Evolutionary conservation across 345 rosid genomes (phyloP).

Genomic region (Turnera subulata): DNA sequence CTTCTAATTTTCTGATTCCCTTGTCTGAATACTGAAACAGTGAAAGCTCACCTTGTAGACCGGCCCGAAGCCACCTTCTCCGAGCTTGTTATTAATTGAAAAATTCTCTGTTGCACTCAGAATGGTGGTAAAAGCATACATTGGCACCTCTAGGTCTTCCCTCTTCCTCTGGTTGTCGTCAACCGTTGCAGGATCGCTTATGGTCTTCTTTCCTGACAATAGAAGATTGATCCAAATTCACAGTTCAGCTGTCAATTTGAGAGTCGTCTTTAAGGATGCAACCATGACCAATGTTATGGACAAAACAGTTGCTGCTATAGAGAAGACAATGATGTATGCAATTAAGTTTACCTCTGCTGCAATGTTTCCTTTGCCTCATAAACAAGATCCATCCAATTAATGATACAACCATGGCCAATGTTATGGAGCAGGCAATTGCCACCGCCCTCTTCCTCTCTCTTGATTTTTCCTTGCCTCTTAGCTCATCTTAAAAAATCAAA

Average conservation of each 20-base stretch:
- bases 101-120: constrained; percentile 20
- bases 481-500: not conserved
- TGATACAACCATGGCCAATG: not conserved
- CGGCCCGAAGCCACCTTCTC: constrained; percentile 36
- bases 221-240: not conserved
- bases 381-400: not conserved
- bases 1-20: too few relatives aligned
- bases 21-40: too few relatives aligned
- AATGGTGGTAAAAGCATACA: not conserved
- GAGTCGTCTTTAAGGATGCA: not conserved
- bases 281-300: not conserved
- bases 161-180: not conserved
- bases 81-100: constrained; percentile 16
- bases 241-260: not conserved
- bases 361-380: not conserved
- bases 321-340: too few relatives aligned
- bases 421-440: not conserved
- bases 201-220: not conserved
- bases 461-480: not conserved
- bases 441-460: not conserved
- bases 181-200: not conserved
- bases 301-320: not conserved
- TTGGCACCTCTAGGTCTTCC: constrained; percentile 2
- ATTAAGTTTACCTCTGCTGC: not conserved
- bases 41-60: constrained; percentile 18